Base-by-base conservation (phyloP, 2,329 filamentous ascomycete genomes). In the Sphaerulina vaccinii region DNA sequence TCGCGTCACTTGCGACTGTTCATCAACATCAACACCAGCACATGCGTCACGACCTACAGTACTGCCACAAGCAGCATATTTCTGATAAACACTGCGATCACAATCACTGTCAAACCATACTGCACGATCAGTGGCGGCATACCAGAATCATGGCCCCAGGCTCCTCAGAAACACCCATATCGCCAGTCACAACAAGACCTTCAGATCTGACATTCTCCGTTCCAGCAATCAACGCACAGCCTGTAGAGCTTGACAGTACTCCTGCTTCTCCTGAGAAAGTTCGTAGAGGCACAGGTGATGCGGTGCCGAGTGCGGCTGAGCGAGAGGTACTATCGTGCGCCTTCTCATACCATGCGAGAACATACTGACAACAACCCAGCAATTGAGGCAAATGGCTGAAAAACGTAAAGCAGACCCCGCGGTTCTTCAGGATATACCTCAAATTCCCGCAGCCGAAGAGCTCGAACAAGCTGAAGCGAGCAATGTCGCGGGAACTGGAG, bases 351-450 rank as follows among this genome's bases (percentile, higher is more conserved):
- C 11, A 32, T 8, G 24, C 24, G 24, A 29, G 9, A 13, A 32
- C 41, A 24, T 6, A 33, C 45, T 49, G 13, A 50, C 33, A 3
- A 19, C 11, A 0, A 15, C 15, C 0, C 6, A 55, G 55, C 45
- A 46, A 22, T 16, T 73, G 24, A 67, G 66, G 2, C 63, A 66
- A 4, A 65, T 74, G 11, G 65, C 74, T 1, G 61, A 67, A 0
- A 61, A 63, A 8, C 64, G 73, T 3, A 67, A 69, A 19, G 66
- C 65, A 36, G 72, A 77, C 52, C 71, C 73, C 0, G 69, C 73
- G 18, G 73, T 77, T 1, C 65, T 77, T 37, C 72, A 75, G 4
- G 71, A 77, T 59, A 62, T 76, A 10, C 74, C 74, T 1, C 58
- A 67, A 33, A 70, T 68, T 10, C 74, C 74, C 21, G 71, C 68